A percentile compares a stretch with the other conserved stretches of the same genome.
phyloP scores from a whole-genome alignment of 192 early-diverging fungal genomes.

The Backusella mclennaniae region DNA sequence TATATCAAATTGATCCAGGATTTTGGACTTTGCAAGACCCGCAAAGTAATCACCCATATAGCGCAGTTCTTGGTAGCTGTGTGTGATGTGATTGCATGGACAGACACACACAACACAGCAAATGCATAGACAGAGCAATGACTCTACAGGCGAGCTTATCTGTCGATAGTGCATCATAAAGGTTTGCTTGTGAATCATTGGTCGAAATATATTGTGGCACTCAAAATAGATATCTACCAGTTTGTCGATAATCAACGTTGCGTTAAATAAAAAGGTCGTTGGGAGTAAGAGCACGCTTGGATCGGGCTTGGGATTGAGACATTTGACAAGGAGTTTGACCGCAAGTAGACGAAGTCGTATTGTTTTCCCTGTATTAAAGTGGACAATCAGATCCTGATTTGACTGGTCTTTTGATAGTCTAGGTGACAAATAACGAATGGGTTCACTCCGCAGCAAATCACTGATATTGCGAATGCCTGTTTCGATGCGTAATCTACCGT shows the following conservation, averaged over 20 bases:
- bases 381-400: not conserved
- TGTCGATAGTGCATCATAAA: not conserved
- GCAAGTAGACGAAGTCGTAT: not conserved
- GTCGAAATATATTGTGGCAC: not conserved
- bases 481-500: not conserved
- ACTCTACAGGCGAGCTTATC: not conserved
- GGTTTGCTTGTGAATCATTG: not conserved
- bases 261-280: not conserved
- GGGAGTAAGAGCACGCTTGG: not conserved
- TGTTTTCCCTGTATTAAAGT: not conserved
- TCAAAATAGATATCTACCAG: not conserved
- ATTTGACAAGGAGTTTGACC: not conserved
- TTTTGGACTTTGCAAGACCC: not conserved
- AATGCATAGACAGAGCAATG: not conserved
- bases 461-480: constrained; percentile 1
- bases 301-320: not conserved
- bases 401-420: not conserved
- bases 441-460: not conserved
- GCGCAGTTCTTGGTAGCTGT: not conserved
- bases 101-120: not conserved
- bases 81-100: not conserved
- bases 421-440: not conserved
- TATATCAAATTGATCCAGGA: not conserved
- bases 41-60: not conserved
- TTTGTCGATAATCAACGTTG: not conserved